Conservation (phyloP, 73 alveolate genomes). For the Paramecium sonneborni region DNA sequence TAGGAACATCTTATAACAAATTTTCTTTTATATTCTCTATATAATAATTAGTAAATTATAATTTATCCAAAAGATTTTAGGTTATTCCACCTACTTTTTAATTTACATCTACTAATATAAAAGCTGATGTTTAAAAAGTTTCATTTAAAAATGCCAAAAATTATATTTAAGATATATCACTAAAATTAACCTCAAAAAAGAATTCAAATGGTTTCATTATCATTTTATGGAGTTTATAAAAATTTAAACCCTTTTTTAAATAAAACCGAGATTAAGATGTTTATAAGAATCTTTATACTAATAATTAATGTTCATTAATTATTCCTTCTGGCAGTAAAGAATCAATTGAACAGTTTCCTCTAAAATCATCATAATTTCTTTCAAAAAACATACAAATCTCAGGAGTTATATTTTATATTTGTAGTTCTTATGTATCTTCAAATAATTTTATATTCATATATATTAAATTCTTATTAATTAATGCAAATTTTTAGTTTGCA, state of each 20-base stretch:
- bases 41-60: not conserved
- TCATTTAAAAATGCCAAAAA: not conserved
- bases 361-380: not conserved
- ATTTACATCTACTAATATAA: slow-evolving; percentile 33
- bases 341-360: not conserved
- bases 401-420: not conserved
- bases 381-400: not conserved
- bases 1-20: not conserved
- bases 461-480: not conserved
- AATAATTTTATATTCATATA: not conserved
- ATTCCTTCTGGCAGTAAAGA: slow-evolving; percentile 33
- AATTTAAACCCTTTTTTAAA: not conserved
- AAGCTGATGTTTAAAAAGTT: not conserved
- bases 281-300: not conserved
- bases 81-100: not conserved
- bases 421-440: not conserved
- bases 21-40: not conserved
- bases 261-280: not conserved
- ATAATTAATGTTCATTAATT: not conserved
- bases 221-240: not conserved
- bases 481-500: not conserved
- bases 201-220: not conserved
- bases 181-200: not conserved
- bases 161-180: not conserved
- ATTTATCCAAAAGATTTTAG: not conserved